Conservation (phyloP, 805 yeast genomes). For the Lipomyces starkeyi region DNA sequence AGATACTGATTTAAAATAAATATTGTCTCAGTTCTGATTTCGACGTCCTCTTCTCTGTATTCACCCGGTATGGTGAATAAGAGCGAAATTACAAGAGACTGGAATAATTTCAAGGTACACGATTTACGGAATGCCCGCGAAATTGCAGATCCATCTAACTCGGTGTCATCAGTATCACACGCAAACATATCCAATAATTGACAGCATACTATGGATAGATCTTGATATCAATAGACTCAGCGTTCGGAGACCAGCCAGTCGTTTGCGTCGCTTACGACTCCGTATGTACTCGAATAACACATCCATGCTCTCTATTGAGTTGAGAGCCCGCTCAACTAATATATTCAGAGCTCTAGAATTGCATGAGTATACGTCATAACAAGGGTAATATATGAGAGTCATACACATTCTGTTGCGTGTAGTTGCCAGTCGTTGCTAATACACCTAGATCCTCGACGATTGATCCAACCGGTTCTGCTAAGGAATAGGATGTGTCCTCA, state of each 20-base stretch:
- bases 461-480: neutral
- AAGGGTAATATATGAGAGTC: neutral
- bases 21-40: constrained; percentile 15
- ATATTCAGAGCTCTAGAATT: neutral
- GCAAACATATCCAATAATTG: neutral
- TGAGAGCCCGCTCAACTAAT: constrained; percentile 6
- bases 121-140: constrained; percentile 2
- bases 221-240: constrained; percentile 11
- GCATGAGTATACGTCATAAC: neutral
- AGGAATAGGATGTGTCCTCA: neutral
- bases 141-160: neutral
- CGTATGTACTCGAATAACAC: neutral
- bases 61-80: constrained; percentile 10
- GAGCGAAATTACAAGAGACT: constrained; percentile 9
- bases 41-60: constrained; percentile 11
- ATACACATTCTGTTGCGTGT: constrained; percentile 1
- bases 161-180: neutral
- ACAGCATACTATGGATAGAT: neutral
- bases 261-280: neutral
- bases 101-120: constrained; percentile 12
- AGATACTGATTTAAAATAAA: constrained; percentile 13
- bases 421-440: neutral
- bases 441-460: neutral
- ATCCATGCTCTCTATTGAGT: constrained; percentile 1
- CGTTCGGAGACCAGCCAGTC: constrained; percentile 12